Evolutionary conservation across 1,139 yeast genomes (phyloP), one percentile per base, ranked within the genome.

Genomic region (Pichia sp.): DNA sequence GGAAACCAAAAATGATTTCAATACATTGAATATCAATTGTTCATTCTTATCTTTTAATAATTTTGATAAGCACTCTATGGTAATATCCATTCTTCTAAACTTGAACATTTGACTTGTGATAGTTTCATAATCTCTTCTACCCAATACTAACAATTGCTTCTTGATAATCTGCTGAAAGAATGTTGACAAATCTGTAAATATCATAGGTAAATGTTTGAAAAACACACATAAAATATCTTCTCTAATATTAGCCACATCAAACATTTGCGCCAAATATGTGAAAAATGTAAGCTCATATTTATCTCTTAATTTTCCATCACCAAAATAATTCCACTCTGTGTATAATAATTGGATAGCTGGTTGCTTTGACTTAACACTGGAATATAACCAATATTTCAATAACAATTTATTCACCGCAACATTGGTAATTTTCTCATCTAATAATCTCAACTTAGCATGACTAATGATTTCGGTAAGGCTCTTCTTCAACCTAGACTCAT

Each of bases 281-380:
- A 47, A 59, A 43, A 63, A 63, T 1, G 45, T 32, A 5, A 61
- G 36, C 21, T 60, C 65, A 38, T 52, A 47, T 21, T 43, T 42
- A 1, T 39, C 30, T 19, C 63, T 37, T 1, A 57, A 19, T 6
- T 38, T 31, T 2, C 38, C 46, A 22, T 43, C 37, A 1, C 58
- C 62, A 44, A 63, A 58, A 44, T 58, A 62, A 1, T 44, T 43
- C 67, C 67, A 63, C 18, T 63, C 64, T 17, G 60, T 44, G 38
- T 55, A 56, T 3, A 58, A 47, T 19, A 63, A 24, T 7, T 61
- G 58, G 19, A 47, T 37, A 4, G 50, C 53, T 4, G 51, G 35
- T 20, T 46, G 41, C 8, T 34, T 22, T 2, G 32, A 10, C 30
- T 51, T 46, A 2, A 40, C 17, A 10, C 46, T 35, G 2, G 46